Percentiles rank a stretch among this genome's conserved stretches.
Evolutionary conservation across 176 grass and related monocot species (phyloP).

Genomic region (Areca catechu): DNA sequence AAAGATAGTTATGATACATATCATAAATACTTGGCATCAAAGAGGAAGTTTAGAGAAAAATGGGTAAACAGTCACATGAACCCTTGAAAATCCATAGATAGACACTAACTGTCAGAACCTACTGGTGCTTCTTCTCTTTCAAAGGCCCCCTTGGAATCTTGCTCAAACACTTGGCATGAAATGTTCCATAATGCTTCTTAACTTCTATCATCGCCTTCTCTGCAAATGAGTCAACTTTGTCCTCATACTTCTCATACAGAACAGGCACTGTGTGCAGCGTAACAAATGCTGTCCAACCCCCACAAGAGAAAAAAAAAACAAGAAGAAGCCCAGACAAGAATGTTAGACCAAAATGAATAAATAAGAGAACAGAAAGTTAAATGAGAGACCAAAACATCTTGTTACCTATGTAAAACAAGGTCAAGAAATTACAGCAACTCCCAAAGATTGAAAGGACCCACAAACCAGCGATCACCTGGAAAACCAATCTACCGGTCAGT

Average conservation of each 20-base stretch:
- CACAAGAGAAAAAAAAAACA: too few species aligned
- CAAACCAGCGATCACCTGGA: constrained; percentile 59
- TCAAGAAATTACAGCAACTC: constrained; percentile 52
- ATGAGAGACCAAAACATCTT: neutral
- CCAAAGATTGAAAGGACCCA: constrained; percentile 73
- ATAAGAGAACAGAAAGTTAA: neutral
- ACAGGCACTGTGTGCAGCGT: constrained; percentile 62
- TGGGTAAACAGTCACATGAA: constrained; percentile 11
- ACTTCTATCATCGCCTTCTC: constrained; percentile 46
- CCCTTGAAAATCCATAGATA: constrained; percentile 11
- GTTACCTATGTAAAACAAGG: constrained; percentile 67
- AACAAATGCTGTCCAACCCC: constrained; percentile 28
- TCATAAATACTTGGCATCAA: neutral
- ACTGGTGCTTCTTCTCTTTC: constrained; percentile 51
- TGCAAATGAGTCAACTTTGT: constrained; percentile 52
- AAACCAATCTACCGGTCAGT: neutral
- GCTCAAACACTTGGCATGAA: constrained; percentile 61
- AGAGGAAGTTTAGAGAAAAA: constrained; percentile 27
- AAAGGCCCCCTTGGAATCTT: constrained; percentile 54
- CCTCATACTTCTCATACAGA: constrained; percentile 72
- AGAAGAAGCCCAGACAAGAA: neutral
- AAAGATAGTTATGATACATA: neutral
- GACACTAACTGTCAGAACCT: constrained; percentile 4
- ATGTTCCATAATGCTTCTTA: constrained; percentile 42
- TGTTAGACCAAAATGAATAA: neutral